These are phyloP conservation scores for Penicillium canescens DNA, from an alignment of 495 filamentous ascomycete species.

Conservation along the genomic window DNA sequence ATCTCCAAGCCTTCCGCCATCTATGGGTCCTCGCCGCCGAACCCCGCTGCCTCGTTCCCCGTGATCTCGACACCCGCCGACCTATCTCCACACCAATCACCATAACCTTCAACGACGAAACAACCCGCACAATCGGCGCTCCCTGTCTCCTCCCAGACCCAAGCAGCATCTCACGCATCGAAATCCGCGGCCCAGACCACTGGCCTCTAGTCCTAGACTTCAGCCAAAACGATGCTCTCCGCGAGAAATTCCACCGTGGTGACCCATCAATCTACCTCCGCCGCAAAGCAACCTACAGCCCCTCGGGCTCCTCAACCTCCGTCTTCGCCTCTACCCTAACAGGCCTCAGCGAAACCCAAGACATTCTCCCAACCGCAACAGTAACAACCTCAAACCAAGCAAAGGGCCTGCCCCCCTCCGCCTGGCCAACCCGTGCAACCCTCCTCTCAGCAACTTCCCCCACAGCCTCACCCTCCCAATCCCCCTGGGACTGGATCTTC, in stretches of 20 bases:
- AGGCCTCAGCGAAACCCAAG: constrained; percentile 42
- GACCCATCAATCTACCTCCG: constrained; percentile 81
- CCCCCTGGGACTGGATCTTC: constrained; percentile 77
- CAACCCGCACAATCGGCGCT: constrained; percentile 45
- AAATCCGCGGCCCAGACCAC: constrained; percentile 69
- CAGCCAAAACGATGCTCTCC: constrained; percentile 56
- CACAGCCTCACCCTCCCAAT: constrained; percentile 38
- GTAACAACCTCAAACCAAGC: constrained; percentile 23
- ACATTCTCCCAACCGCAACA: constrained; percentile 34
- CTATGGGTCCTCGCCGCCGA: constrained; percentile 96
- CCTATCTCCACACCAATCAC: constrained; percentile 73
- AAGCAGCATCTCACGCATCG: constrained; percentile 62
- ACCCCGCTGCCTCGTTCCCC: constrained; percentile 79
- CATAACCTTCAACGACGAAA: constrained; percentile 52
- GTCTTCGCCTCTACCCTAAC: constrained; percentile 74
- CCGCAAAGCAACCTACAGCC: constrained; percentile 68
- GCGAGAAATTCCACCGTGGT: constrained; percentile 64
- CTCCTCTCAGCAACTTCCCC: constrained; percentile 24
- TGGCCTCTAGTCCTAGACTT: constrained; percentile 89
- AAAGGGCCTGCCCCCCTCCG: constrained; percentile 33
- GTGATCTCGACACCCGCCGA: constrained; percentile 78
- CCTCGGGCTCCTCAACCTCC: constrained; percentile 54
- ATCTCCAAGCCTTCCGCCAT: constrained; percentile 95
- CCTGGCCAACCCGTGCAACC: constrained; percentile 21
- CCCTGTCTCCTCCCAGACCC: constrained; percentile 88